These are phyloP conservation scores for Typha latifolia DNA, from an alignment of 176 grass and related monocot genomes.

Conservation along the genomic window DNA sequence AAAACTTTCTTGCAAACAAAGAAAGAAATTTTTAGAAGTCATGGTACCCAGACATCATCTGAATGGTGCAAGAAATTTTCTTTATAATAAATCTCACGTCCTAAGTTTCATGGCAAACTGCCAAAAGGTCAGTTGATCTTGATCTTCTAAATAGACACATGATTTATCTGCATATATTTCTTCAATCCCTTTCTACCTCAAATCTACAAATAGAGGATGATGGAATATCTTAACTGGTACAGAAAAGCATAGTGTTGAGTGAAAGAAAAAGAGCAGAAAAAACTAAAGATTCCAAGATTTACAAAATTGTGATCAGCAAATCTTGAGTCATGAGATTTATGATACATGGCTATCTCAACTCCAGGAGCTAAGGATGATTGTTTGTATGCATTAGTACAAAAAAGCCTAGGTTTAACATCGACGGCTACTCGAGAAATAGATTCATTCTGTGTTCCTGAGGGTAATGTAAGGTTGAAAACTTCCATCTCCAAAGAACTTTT, in stretches of 20 bases:
- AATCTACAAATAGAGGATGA: not conserved
- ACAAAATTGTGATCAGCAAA: not conserved
- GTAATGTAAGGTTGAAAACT: not conserved
- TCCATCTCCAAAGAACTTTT: not conserved
- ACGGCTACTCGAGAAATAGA: not conserved
- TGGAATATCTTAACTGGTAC: not conserved
- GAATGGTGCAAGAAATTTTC: too few relatives aligned
- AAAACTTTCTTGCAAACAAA: too few relatives aligned
- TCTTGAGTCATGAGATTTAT: not conserved
- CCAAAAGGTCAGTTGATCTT: not conserved
- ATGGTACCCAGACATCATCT: too few relatives aligned
- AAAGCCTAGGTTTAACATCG: not conserved
- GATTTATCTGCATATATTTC: not conserved
- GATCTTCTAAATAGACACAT: not conserved
- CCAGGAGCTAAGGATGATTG: not conserved
- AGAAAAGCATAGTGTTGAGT: too few relatives aligned
- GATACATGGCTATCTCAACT: not conserved
- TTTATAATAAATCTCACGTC: too few relatives aligned
- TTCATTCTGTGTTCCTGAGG: not conserved
- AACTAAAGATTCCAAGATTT: not conserved
- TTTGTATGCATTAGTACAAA: not conserved
- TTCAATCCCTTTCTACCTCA: not conserved
- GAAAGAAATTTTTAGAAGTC: too few relatives aligned
- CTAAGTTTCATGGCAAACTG: not conserved
- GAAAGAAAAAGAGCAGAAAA: not conserved